phyloP scores from a whole-genome alignment of 2,329 filamentous ascomycete species.

The Tolypocladium guangdongense region DNA sequence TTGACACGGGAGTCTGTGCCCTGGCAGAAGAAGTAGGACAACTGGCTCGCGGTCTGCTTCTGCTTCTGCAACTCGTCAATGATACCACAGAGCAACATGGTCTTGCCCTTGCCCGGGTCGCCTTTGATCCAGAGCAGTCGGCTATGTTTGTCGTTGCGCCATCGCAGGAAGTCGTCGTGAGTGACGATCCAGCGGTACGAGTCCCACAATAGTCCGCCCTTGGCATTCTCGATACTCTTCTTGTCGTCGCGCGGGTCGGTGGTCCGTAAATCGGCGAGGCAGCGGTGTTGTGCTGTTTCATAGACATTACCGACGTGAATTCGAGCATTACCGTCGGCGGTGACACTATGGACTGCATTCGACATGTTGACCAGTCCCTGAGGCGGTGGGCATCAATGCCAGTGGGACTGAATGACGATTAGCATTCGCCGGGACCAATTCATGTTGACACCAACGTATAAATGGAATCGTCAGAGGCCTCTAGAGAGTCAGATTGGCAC shows the following conservation, averaged over 20 bases:
- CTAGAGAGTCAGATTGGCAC: too few relatives aligned
- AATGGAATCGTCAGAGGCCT: too few relatives aligned
- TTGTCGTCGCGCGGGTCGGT: constrained; percentile 7
- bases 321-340: too few relatives aligned
- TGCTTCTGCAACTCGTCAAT: constrained; percentile 10
- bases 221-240: constrained; percentile 9
- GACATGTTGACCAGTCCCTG: too few relatives aligned
- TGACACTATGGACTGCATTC: too few relatives aligned
- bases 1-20: constrained; percentile 23
- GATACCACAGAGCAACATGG: constrained; percentile 21
- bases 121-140: constrained; percentile 22
- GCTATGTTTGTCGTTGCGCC: constrained; percentile 10
- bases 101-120: constrained; percentile 26
- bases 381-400: too few relatives aligned
- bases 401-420: too few relatives aligned
- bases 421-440: too few relatives aligned
- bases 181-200: constrained; percentile 20
- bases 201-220: constrained; percentile 9
- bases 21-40: constrained; percentile 31
- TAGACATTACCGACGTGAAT: too few relatives aligned
- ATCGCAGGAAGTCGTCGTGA: constrained; percentile 15
- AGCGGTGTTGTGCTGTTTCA: too few relatives aligned
- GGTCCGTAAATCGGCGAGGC: too few relatives aligned
- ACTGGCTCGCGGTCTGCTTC: neutral
- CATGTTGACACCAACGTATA: too few relatives aligned